Evolutionary conservation across 164 flowering plant genomes (phyloP), one percentile per base, ranked within the genome.

Genomic region (Magnolia sinica): DNA sequence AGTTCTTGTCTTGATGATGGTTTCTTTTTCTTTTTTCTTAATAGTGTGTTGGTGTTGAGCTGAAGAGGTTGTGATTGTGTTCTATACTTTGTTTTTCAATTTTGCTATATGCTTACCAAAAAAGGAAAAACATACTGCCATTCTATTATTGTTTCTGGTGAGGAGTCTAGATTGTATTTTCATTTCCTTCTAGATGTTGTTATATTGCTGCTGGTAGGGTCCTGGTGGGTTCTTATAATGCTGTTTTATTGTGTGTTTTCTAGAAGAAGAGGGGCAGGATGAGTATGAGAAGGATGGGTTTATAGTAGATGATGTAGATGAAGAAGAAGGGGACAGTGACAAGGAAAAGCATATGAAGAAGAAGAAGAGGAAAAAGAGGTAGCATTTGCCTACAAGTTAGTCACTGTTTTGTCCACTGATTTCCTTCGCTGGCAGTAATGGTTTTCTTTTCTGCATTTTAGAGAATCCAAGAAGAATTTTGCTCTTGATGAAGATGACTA

Each of bases 401-500:
- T 37, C 45, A 37, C 45, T 37, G 45, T 14, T 22, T 16, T 63
- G 19, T 63, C 22, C 65, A 63, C 22, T 19, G 19, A 22, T n/a
- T 18, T 63, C 22, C 65, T 63, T 63, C 19, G n/a, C 65, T n/a
- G 65, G 22, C 22, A 63, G 22, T 18, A 18, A n/a, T 16, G 65
- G 45, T 37, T 22, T 3, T 31, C 2, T 63, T 51, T n/a, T 72
- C 10, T 4, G 18, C 23, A 14, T 58, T 77, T 20, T 63, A 92
- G 96, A 73, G 98, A 89, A 76, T 83, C 89, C 7, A 93, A 91
- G 78, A 86, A 86, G 83, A 83, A 86, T 65, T 91, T 81, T 83
- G 82, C 79, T 8, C 97, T 96, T 61, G 99, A 96, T 79, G 99
- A 94, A 80, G 99, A 96, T 80, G 98, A 96, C 64, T 96, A 94